These are phyloP conservation scores for Apiospora aurea DNA, from an alignment of 2,329 filamentous ascomycete species.

Conservation along the genomic window DNA sequence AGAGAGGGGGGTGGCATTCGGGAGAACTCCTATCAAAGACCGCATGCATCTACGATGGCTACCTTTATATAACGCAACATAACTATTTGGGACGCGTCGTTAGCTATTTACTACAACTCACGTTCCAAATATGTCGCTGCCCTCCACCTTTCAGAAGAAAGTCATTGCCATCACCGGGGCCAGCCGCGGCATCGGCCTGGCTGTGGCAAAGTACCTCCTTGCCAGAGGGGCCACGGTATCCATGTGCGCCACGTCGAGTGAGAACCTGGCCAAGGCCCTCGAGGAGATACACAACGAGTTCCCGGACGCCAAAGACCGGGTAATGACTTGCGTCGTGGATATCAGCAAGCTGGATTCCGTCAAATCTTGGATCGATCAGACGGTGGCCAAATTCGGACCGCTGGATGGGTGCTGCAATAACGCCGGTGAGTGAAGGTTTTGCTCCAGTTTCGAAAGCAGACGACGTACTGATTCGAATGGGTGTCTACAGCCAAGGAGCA, in stretches of 20 bases:
- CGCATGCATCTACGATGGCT: too few relatives aligned
- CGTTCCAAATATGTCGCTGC: not conserved
- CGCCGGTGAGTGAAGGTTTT: not conserved
- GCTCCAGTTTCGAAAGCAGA: not conserved
- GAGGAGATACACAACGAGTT: not conserved
- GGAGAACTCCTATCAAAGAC: too few relatives aligned
- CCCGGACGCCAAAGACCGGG: not conserved
- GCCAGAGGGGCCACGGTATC: not conserved
- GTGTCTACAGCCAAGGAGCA: not conserved
- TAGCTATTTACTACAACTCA: too few relatives aligned
- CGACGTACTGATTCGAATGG: not conserved
- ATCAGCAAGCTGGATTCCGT: conserved; percentile 4
- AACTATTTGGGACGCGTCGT: too few relatives aligned
- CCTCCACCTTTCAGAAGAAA: not conserved
- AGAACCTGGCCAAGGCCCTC: not conserved
- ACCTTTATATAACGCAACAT: too few relatives aligned
- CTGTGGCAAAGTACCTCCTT: not conserved
- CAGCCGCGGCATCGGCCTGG: not conserved
- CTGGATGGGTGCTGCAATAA: not conserved
- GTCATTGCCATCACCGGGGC: conserved; percentile 22
- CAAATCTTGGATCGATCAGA: conserved; percentile 1
- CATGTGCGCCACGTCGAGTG: not conserved
- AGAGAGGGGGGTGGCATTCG: too few relatives aligned
- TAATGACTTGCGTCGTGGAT: conserved; percentile 7
- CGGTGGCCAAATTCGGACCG: not conserved